Base-by-base conservation (phyloP, 495 filamentous ascomycete genomes). In the Neurospora sp. region DNA sequence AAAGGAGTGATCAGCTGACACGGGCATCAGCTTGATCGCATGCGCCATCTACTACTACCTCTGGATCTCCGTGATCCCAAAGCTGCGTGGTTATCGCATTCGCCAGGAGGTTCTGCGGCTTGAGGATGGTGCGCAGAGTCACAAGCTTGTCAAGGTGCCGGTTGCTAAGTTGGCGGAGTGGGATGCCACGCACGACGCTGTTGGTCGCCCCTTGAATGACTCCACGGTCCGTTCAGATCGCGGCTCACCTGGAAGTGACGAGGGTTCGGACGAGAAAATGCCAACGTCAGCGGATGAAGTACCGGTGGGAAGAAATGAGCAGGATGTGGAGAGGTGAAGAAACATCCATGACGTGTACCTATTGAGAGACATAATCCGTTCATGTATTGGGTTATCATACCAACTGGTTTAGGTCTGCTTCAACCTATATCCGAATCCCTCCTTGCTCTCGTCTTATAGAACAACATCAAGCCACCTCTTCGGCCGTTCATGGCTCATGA, bases 161-260 rank as follows among this genome's bases (percentile, higher is more conserved):
- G 76, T 84, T 7, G 76, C 70, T 2, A 82, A 88, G 44, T 27
- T 91, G 40, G 80, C 45, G 0, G 77, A 74, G 16, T 90, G 88
- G 88, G 89, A 90, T 77, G 81, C 80, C 20, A 82, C 84, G 12
- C 87, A 90, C 77, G 88, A 91, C 79, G 85, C 84, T 37, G 80
- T 83, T 3, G 87, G 87, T 4, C 78, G 80, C 4, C 39, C 75
- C 35, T 27, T 75, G 9, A 42, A 18, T 40, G 31, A 40, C 61
- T 69, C 53, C 6, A 1, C 14, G 27, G 14, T 61, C 3, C 22
- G 27, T 35, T 31, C 27, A 9, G 12, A 61, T 61, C 6, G 27
- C 27, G 53, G 53, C 53, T 61, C 53, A 22, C 4, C 20, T 27
- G 45, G 20, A 0, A 35, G 27, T 14, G 3, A 61, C 10, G 27